phyloP scores from a whole-genome alignment of 1,139 yeast species.

The Debaryomyces coudertii region DNA sequence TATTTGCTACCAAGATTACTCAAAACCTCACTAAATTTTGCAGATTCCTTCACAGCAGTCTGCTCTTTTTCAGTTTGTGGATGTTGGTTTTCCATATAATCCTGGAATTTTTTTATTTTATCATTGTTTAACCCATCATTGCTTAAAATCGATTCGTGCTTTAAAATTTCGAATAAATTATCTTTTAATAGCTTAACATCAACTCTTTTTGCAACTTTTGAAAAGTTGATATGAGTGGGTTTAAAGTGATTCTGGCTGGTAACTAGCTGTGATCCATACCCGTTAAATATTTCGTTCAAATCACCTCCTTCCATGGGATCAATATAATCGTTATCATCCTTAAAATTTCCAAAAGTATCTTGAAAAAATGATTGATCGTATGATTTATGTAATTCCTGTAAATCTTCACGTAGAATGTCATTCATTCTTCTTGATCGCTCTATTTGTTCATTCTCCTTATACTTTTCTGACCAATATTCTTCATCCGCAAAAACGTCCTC shows the following conservation, averaged over 20 bases:
- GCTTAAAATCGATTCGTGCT: neutral
- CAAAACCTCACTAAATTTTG: slow-evolving; percentile 50
- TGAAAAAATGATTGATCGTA: slow-evolving; percentile 17
- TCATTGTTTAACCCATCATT: slow-evolving; percentile 35
- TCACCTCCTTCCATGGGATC: slow-evolving; percentile 11
- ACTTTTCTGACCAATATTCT: slow-evolving; percentile 16
- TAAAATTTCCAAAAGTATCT: slow-evolving; percentile 10
- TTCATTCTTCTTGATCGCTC: slow-evolving; percentile 18
- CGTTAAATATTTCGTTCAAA: neutral
- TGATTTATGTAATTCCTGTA: slow-evolving; percentile 20
- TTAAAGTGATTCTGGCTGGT: slow-evolving; percentile 45
- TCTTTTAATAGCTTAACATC: slow-evolving; percentile 79
- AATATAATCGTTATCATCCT: slow-evolving; percentile 7
- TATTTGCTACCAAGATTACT: slow-evolving; percentile 54
- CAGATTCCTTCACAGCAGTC: slow-evolving; percentile 17
- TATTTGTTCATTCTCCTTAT: slow-evolving; percentile 15
- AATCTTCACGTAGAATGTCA: slow-evolving; percentile 21
- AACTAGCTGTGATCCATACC: slow-evolving; percentile 20
- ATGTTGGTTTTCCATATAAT: neutral
- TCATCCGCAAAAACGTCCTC: slow-evolving; percentile 13
- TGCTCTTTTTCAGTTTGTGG: slow-evolving; percentile 11
- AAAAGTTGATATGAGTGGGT: slow-evolving; percentile 70
- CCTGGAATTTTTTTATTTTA: slow-evolving; percentile 11
- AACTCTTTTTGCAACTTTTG: slow-evolving; percentile 81
- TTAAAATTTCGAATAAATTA: slow-evolving; percentile 64